Percentiles rank a stretch among this genome's conserved stretches.
Conservation (phyloP, 2,329 filamentous ascomycete species). For the Alternaria novae-zelandiae region DNA sequence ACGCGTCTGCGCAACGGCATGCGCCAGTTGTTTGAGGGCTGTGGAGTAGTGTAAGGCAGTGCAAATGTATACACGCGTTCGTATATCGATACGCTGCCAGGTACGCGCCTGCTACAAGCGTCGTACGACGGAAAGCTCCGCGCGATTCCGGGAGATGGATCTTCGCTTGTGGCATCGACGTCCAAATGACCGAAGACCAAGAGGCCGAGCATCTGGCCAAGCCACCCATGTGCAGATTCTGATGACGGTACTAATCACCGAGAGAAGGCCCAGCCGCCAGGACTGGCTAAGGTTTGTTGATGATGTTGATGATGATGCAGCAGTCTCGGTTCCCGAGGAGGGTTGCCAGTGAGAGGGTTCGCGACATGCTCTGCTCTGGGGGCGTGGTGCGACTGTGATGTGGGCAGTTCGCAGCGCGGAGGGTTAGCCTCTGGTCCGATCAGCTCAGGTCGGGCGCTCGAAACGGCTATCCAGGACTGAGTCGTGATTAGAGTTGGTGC, state of each 20-base stretch:
- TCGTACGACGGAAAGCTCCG: background rate
- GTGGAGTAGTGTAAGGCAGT: background rate
- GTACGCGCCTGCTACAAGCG: background rate
- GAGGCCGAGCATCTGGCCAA: background rate
- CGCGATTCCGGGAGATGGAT: background rate
- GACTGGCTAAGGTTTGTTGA: background rate
- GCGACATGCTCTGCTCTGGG: background rate
- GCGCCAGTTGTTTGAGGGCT: background rate
- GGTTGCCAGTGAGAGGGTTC: background rate
- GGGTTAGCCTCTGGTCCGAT: background rate
- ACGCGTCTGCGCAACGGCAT: background rate
- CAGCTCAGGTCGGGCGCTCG: background rate
- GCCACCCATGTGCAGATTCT: conserved; percentile 3
- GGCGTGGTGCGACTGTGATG: background rate
- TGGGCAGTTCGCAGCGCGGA: background rate
- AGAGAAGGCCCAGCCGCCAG: background rate
- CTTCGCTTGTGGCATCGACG: background rate
- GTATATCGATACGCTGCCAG: background rate
- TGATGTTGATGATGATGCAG: background rate
- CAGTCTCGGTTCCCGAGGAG: background rate
- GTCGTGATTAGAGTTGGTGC: background rate
- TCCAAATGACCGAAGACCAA: background rate
- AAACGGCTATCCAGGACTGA: background rate
- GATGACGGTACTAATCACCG: background rate
- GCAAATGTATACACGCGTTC: background rate